Base-by-base conservation (phyloP, 371 early-diverging fungal species). In the Mucor irregularis region DNA sequence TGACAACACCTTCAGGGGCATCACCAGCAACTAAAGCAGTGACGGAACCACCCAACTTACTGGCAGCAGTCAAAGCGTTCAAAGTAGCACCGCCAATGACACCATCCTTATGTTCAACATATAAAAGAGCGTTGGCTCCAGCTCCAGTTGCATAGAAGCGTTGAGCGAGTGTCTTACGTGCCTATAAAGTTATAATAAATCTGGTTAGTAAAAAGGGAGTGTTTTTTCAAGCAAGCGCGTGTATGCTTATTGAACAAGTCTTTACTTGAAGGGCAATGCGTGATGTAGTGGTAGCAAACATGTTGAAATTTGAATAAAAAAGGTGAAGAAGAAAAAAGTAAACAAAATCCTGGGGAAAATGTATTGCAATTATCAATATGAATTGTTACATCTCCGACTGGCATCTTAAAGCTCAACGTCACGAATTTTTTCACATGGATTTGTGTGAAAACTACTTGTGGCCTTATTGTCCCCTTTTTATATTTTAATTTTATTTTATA, bases 61-160 rank as follows among this genome's bases (percentile, higher is more conserved):
- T 67, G 37, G 97, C 98, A 26, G 98, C 98, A 9, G 91, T 86
- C 61, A 96, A 74, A 29, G 98, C 94, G 67, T 91, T 92, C 60
- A 96, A 80, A 22, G 95, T 90, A 30, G 90, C 82, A 34, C 88
- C 74, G 35, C 82, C 80, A 34, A 93, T 68, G 42, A 74, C 78
- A 62, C 84, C 81, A 73, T 89, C 86, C 72, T 90, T 91, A 81
- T 93, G 92, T 74, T 97, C 98, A 44, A 94, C 89, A 46, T 91
- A 71, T 57, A 97, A 84, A 30, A 97, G 81, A n/a, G 95, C 84
- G 29, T 83, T 85, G 63, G 80, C 83, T 53, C 79, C 77, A 37
- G 74, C 72, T n/a, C 66, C 73, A 40, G 83, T 70, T 60, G 85
- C 80, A 62, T 85, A 87, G 60, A 80, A 79, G 50, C 87, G 84